These are phyloP conservation scores for Graphilbum ipis-grandicollis DNA, from an alignment of 2,329 filamentous ascomycete genomes.

Conservation along the genomic window DNA sequence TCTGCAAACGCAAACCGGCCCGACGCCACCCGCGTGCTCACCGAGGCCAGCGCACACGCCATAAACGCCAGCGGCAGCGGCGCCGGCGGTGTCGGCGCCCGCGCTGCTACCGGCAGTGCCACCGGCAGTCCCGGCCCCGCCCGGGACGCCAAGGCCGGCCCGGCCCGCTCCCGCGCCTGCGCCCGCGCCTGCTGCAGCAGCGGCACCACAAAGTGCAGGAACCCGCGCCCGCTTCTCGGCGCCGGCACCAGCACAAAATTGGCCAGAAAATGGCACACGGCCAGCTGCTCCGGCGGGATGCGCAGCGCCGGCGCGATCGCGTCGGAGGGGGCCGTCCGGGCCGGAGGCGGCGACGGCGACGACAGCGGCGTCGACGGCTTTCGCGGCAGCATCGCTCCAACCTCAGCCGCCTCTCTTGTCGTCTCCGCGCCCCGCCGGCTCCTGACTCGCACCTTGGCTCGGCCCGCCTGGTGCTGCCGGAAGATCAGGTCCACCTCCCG, in stretches of 20 bases:
- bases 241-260: slow-evolving; percentile 41
- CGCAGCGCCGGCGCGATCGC: slow-evolving; percentile 14
- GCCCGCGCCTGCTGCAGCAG: slow-evolving; percentile 31
- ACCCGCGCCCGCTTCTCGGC: slow-evolving; percentile 32
- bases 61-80: slow-evolving; percentile 27
- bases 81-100: not conserved
- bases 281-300: slow-evolving; percentile 34
- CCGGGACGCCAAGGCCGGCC: too few relatives aligned
- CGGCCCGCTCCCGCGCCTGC: too few relatives aligned
- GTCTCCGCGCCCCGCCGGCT: not conserved
- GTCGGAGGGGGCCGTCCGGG: too few relatives aligned
- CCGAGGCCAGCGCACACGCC: slow-evolving; percentile 38
- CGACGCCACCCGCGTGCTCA: slow-evolving; percentile 31
- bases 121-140: too few relatives aligned
- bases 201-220: slow-evolving; percentile 41
- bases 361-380: too few relatives aligned
- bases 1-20: slow-evolving; percentile 17
- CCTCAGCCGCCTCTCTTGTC: too few relatives aligned
- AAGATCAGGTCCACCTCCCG: slow-evolving; percentile 59
- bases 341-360: too few relatives aligned
- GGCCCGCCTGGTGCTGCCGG: slow-evolving; percentile 25
- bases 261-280: slow-evolving; percentile 40
- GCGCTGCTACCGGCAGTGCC: too few relatives aligned
- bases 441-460: not conserved
- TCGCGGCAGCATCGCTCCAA: too few relatives aligned